Conservation (phyloP, 495 filamentous ascomycete species). For the Parmelia sp. region DNA sequence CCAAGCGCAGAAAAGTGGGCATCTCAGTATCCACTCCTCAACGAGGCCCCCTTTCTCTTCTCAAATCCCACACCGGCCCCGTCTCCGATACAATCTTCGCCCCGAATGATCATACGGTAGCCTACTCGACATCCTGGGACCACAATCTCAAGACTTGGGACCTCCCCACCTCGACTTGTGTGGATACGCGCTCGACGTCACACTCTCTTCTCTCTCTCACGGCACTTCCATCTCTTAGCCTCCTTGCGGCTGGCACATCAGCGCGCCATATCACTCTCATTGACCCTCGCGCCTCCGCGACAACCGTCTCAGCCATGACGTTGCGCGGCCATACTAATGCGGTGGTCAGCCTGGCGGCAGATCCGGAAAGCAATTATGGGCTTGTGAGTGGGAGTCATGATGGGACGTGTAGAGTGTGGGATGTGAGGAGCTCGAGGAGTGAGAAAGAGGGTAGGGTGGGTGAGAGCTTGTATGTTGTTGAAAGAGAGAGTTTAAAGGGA, state of each 20-base stretch:
- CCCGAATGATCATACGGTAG: conserved; percentile 74
- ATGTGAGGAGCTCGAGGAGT: conserved; percentile 66
- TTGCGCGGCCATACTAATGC: conserved; percentile 84
- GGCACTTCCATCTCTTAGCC: conserved; percentile 56
- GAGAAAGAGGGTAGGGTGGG: conserved; percentile 64
- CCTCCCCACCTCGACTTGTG: conserved; percentile 64
- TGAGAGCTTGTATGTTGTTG: conserved; percentile 73
- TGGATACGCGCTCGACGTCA: conserved; percentile 75
- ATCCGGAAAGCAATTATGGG: conserved; percentile 68
- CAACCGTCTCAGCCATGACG: conserved; percentile 72
- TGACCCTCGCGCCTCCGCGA: conserved; percentile 72
- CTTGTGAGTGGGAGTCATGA: conserved; percentile 81
- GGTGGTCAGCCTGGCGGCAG: conserved; percentile 61
- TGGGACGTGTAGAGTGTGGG: conserved; percentile 87
- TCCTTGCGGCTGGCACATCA: conserved; percentile 78
- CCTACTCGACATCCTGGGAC: conserved; percentile 83
- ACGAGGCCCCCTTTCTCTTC: conserved; percentile 69
- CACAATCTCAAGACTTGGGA: conserved; percentile 88
- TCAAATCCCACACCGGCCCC: conserved; percentile 63
- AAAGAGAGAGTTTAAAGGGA: conserved; percentile 58
- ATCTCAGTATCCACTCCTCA: conserved; percentile 55
- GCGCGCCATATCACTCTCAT: conserved; percentile 85
- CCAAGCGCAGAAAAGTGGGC: conserved; percentile 74
- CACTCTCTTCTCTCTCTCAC: conserved; percentile 71
- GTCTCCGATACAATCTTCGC: conserved; percentile 77